Percentiles rank a stretch among this genome's conserved stretches.
Evolutionary conservation across 2,329 filamentous ascomycete genomes (phyloP).

Genomic region (Trichoderma sp.): DNA sequence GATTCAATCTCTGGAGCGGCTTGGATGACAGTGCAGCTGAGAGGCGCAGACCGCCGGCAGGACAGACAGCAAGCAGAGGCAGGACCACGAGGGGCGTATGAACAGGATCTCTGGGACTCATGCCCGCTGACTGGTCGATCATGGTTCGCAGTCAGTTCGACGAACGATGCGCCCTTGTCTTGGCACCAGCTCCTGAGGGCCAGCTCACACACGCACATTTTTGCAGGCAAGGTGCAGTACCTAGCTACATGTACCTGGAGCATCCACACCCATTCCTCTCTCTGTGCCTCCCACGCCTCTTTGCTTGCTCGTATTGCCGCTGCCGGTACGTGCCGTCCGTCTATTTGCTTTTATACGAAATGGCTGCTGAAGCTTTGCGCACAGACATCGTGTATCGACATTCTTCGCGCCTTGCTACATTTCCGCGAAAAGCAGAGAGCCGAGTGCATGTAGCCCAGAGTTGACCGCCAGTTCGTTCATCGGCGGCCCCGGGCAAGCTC

Average conservation of each 20-base stretch:
- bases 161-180: slow-evolving; percentile 34
- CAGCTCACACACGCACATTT: slow-evolving; percentile 16
- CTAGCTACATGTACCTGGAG: not conserved
- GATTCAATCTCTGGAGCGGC: slow-evolving; percentile 28
- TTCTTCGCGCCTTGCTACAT: not conserved
- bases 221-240: not conserved
- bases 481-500: slow-evolving; percentile 31
- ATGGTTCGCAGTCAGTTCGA: slow-evolving; percentile 35
- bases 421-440: not conserved
- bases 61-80: slow-evolving; percentile 19
- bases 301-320: not conserved
- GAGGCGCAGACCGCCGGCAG: slow-evolving; percentile 28
- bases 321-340: not conserved
- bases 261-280: not conserved
- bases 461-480: slow-evolving; percentile 58
- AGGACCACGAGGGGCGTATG: slow-evolving; percentile 19
- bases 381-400: not conserved
- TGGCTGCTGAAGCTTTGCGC: slow-evolving; percentile 9
- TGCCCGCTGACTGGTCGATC: slow-evolving; percentile 31
- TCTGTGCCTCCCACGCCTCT: not conserved
- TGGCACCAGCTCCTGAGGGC: slow-evolving; percentile 27
- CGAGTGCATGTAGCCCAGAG: slow-evolving; percentile 5
- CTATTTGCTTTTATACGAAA: not conserved
- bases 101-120: slow-evolving; percentile 25
- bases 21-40: slow-evolving; percentile 30